Conservation (phyloP, 192 early-diverging fungal species). For the Entrophospora sp. region DNA sequence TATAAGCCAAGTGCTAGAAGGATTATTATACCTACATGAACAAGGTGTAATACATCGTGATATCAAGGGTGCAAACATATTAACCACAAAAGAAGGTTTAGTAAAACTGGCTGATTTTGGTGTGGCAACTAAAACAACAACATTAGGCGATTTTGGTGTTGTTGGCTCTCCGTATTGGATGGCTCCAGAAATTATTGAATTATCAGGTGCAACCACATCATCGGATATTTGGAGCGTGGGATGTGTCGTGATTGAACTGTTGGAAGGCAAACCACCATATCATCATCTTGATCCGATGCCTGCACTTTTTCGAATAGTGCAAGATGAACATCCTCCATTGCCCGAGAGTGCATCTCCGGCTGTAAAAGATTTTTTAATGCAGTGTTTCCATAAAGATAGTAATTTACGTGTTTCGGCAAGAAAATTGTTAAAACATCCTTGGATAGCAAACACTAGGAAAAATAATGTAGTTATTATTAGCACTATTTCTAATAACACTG, state of each 20-base stretch:
- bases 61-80: constrained; percentile 80
- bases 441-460: constrained; percentile 41
- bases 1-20: constrained; percentile 75
- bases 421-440: constrained; percentile 61
- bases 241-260: constrained; percentile 62
- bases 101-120: constrained; percentile 77
- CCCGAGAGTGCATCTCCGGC: constrained; percentile 50
- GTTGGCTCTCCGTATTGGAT: constrained; percentile 74
- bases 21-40: constrained; percentile 80
- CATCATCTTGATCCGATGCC: constrained; percentile 60
- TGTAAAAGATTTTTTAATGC: constrained; percentile 65
- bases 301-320: constrained; percentile 60
- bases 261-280: constrained; percentile 64
- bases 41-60: constrained; percentile 84
- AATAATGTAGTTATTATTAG: too few relatives aligned
- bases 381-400: constrained; percentile 74
- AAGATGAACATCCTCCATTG: constrained; percentile 68
- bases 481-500: too few relatives aligned
- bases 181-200: constrained; percentile 64
- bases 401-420: constrained; percentile 55
- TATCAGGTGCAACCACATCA: constrained; percentile 56
- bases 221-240: constrained; percentile 69
- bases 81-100: constrained; percentile 58
- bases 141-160: constrained; percentile 35
- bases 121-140: constrained; percentile 53